These are phyloP conservation scores for Xylaria digitata DNA, from an alignment of 2,329 filamentous ascomycete species.

Conservation along the genomic window DNA sequence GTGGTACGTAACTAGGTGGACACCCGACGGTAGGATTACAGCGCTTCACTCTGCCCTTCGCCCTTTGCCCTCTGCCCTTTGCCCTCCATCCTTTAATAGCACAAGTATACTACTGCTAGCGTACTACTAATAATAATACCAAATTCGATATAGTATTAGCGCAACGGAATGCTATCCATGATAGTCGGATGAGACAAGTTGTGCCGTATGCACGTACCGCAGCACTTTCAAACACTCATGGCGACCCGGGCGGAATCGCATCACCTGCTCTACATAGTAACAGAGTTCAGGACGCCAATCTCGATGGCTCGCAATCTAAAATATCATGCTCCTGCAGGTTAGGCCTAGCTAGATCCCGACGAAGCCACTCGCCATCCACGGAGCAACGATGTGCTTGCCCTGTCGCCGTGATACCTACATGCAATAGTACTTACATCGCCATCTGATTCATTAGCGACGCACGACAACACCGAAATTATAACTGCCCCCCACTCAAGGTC, in stretches of 20 bases:
- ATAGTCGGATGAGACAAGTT: neutral
- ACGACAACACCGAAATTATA: slow-evolving; percentile 1
- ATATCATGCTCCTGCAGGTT: slow-evolving; percentile 28
- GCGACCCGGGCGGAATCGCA: neutral
- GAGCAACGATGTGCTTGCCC: neutral
- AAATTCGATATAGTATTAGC: neutral
- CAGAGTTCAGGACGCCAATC: neutral
- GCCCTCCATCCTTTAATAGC: too few relatives aligned
- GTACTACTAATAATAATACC: neutral
- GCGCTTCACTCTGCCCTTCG: neutral
- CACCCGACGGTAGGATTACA: neutral
- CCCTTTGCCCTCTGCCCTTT: neutral
- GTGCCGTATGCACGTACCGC: neutral
- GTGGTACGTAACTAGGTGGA: neutral
- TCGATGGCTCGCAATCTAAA: slow-evolving; percentile 24
- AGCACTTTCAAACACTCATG: slow-evolving; percentile 10
- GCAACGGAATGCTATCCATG: neutral
- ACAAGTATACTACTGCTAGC: too few relatives aligned
- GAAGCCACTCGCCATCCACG: slow-evolving; percentile 19
- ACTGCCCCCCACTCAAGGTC: slow-evolving; percentile 3
- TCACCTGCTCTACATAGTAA: slow-evolving; percentile 2
- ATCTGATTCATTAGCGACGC: slow-evolving; percentile 16
- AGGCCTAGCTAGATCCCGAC: slow-evolving; percentile 20
- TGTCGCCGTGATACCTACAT: slow-evolving; percentile 14
- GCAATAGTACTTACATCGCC: neutral